Base-by-base conservation (phyloP, 805 yeast genomes). In the Starmerella bombicola region DNA sequence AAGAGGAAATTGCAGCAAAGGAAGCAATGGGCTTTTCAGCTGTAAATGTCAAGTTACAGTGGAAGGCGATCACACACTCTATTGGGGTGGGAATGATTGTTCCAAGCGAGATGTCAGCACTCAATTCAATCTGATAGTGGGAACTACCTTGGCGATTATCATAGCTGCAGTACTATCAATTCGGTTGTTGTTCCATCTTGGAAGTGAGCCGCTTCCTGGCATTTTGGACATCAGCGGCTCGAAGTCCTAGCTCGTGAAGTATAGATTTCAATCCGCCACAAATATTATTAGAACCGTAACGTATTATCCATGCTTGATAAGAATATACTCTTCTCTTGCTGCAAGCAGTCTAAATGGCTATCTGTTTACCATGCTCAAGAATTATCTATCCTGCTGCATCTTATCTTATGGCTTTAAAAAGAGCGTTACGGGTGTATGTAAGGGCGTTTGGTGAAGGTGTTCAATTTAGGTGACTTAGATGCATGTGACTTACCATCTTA, bases 121-220 rank as follows among this genome's bases (percentile, higher is more conserved):
- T 3, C 74, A 75, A 59, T 75, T 80, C 51, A 73, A 80, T 54
- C 66, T 80, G 52, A 65, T 80, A 48, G 69, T 79, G 52, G 80
- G 88, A 84, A 68, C 81, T 2, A 59, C 70, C 10, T 48, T 78
- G 10, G 70, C 67, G 3, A 57, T 76, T 38, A 58, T 71, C 17
- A 61, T 74, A 35, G 72, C 60, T 29, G 60, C 58, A 4, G 80
- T 78, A 30, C 58, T 77, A 45, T 37, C 45, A 3, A 67, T 69
- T 51, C 33, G 35, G 8, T 66, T 79, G 43, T 60, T 79, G 55
- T 56, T 59, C 41, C 55, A 65, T 28, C 64, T 76, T 45, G 85
- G 82, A 16, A 59, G 60, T 50, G 78, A 75, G 48, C 71, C 76
- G 33, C 66, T 78, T 47, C 84, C 85, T 15, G 82, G 83, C 19